phyloP scores from a whole-genome alignment of 2,329 filamentous ascomycete genomes.

The Aspergillus novofumigatus region DNA sequence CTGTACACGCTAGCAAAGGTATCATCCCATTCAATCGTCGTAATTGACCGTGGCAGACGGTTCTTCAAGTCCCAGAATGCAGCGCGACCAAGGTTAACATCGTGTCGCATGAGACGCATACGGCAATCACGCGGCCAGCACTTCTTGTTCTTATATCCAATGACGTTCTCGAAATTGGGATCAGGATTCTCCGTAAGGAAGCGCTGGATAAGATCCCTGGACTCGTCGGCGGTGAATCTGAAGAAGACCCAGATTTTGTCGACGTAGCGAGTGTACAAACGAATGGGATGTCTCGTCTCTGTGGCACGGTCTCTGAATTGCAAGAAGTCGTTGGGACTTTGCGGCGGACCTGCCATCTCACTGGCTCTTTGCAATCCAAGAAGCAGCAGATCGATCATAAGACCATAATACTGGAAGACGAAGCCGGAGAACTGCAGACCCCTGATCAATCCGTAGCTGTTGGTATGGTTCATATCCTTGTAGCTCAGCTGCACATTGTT shows the following conservation, averaged over 20 bases:
- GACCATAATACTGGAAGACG: constrained; percentile 97
- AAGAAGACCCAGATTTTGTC: constrained; percentile 99
- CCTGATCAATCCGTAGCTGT: constrained; percentile 97
- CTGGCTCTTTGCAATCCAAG: constrained; percentile 94
- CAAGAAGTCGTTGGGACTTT: constrained; percentile 93
- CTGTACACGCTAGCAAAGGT: constrained; percentile 98
- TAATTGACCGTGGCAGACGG: constrained; percentile 85
- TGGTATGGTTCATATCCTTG: constrained; percentile 99
- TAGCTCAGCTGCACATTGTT: constrained; percentile 99
- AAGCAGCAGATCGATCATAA: constrained; percentile 88
- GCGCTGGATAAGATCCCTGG: constrained; percentile 89
- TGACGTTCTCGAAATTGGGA: constrained; percentile 98
- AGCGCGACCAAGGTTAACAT: constrained; percentile 93
- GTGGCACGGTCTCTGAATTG: constrained; percentile 93
- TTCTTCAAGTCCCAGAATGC: constrained; percentile 99
- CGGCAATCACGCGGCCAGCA: constrained; percentile 97
- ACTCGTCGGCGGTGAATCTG: constrained; percentile 89
- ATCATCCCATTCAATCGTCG: constrained; percentile 98
- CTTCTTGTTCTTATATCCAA: constrained; percentile 98
- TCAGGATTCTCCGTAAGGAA: constrained; percentile 98
- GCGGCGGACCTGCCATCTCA: constrained; percentile 91
- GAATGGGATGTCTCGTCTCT: constrained; percentile 89
- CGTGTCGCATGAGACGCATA: constrained; percentile 97
- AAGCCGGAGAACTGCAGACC: constrained; percentile 97
- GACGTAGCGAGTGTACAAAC: constrained; percentile 95